Evolutionary conservation across 2,329 filamentous ascomycete genomes (phyloP).

Genomic region (Fusarium globosum): DNA sequence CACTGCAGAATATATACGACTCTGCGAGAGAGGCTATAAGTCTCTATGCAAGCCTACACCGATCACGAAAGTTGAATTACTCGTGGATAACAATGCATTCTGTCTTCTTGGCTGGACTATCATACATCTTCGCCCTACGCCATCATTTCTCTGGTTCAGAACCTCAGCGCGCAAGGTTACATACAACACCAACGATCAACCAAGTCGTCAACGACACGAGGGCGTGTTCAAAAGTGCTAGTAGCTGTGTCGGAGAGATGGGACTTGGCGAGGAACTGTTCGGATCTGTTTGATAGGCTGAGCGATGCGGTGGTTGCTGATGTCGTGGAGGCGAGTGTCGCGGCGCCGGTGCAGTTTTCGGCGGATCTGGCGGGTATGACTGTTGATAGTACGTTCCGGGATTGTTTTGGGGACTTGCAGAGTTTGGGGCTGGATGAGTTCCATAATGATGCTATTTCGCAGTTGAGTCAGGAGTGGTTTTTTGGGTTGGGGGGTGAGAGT

Average conservation of each 20-base stretch:
- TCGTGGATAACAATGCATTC: constrained; percentile 62
- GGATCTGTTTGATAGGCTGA: constrained; percentile 56
- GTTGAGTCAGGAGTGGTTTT: constrained; percentile 38
- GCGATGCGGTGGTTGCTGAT: constrained; percentile 56
- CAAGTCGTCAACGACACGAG: constrained; percentile 57
- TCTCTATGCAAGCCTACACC: constrained; percentile 57
- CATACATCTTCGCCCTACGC: constrained; percentile 56
- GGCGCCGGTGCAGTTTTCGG: constrained; percentile 7
- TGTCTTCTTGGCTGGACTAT: constrained; percentile 59
- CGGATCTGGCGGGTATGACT: constrained; percentile 42
- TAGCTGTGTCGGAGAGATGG: constrained; percentile 58
- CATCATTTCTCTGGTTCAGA: constrained; percentile 49
- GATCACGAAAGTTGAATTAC: constrained; percentile 59
- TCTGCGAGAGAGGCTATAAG: constrained; percentile 54
- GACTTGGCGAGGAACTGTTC: constrained; percentile 53
- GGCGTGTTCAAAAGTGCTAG: constrained; percentile 57
- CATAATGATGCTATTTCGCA: constrained; percentile 45
- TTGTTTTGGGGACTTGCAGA: constrained; percentile 49
- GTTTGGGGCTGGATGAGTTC: constrained; percentile 38
- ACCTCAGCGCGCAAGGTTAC: constrained; percentile 29
- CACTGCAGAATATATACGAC: constrained; percentile 53
- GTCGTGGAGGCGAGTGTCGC: constrained; percentile 46
- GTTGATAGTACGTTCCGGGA: constrained; percentile 54
- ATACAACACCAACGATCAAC: constrained; percentile 51
- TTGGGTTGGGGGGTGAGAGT: constrained; percentile 29